These are phyloP conservation scores for Penicillium sp. DNA, from an alignment of 2,329 filamentous ascomycete genomes.

Conservation along the genomic window DNA sequence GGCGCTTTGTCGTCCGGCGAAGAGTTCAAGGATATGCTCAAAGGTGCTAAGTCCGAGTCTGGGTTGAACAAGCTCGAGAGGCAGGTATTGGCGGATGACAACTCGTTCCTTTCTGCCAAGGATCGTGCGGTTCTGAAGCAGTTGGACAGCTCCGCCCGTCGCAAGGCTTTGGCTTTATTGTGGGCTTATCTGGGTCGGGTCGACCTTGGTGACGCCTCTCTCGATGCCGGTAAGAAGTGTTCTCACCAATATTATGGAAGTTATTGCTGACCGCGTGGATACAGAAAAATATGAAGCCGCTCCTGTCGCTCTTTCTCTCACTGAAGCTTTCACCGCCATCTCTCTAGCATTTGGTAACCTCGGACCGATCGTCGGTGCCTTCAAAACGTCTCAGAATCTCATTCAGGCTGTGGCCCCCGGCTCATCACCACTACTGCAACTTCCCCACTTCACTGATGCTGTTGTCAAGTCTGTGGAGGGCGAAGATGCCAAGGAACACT, in stretches of 20 bases:
- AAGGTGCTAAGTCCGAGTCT: slow-evolving; percentile 72
- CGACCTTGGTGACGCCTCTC: slow-evolving; percentile 70
- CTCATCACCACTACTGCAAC: slow-evolving; percentile 82
- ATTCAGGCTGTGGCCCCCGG: slow-evolving; percentile 84
- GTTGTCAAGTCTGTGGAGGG: slow-evolving; percentile 49
- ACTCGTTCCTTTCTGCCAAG: slow-evolving; percentile 60
- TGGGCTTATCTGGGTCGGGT: slow-evolving; percentile 94
- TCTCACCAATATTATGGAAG: not conserved
- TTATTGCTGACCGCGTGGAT: slow-evolving; percentile 16
- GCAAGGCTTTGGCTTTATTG: slow-evolving; percentile 82
- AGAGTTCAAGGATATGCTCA: slow-evolving; percentile 74
- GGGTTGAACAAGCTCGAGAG: slow-evolving; percentile 81
- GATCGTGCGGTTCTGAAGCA: slow-evolving; percentile 74
- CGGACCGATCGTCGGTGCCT: slow-evolving; percentile 74
- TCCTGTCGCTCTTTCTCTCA: slow-evolving; percentile 78
- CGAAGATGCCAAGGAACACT: slow-evolving; percentile 65
- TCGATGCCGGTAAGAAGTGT: slow-evolving; percentile 59
- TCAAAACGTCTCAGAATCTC: slow-evolving; percentile 76
- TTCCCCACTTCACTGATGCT: slow-evolving; percentile 75
- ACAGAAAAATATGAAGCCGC: slow-evolving; percentile 81
- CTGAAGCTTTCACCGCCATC: slow-evolving; percentile 81
- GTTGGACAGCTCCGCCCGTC: slow-evolving; percentile 71
- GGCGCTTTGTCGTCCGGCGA: slow-evolving; percentile 77
- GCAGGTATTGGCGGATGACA: slow-evolving; percentile 63
- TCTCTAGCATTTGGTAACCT: slow-evolving; percentile 83